Conservation (phyloP, 495 filamentous ascomycete species). For the Geopyxis carbonaria region DNA sequence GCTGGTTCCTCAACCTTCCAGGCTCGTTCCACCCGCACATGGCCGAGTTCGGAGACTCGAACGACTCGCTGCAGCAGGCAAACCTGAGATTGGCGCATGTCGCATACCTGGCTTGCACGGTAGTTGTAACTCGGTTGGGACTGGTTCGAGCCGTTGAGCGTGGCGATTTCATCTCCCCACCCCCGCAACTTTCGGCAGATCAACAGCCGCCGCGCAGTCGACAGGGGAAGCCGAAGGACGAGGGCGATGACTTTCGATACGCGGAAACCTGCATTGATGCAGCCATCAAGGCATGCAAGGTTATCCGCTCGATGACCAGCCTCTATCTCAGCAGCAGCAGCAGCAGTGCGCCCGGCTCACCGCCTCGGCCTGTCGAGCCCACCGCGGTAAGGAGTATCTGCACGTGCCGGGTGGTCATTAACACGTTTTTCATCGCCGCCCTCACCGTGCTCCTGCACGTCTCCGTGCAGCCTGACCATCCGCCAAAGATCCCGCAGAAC, state of each 20-base stretch:
- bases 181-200: too few species aligned
- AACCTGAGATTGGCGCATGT: slow-evolving; percentile 4
- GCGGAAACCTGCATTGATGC: slow-evolving; percentile 5
- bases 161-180: too few species aligned
- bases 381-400: background rate
- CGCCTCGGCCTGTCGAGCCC: background rate
- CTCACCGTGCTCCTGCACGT: slow-evolving; percentile 1
- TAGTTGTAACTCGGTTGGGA: background rate
- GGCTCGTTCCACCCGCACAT: too few species aligned
- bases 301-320: background rate
- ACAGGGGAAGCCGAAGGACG: background rate
- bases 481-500: background rate
- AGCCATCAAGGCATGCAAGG: background rate
- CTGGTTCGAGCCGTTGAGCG: slow-evolving; percentile 4
- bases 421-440: slow-evolving; percentile 2
- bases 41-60: too few species aligned
- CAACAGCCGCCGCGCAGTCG: background rate
- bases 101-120: background rate
- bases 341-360: background rate
- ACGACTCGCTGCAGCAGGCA: slow-evolving; percentile 3
- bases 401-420: background rate
- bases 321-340: background rate
- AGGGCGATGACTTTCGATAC: slow-evolving; percentile 3
- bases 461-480: background rate
- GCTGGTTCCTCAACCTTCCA: too few species aligned